Evolutionary conservation across 306 rosid genomes (phyloP), one percentile per base, ranked within the genome.

Genomic region (Hippophae tibetana): DNA sequence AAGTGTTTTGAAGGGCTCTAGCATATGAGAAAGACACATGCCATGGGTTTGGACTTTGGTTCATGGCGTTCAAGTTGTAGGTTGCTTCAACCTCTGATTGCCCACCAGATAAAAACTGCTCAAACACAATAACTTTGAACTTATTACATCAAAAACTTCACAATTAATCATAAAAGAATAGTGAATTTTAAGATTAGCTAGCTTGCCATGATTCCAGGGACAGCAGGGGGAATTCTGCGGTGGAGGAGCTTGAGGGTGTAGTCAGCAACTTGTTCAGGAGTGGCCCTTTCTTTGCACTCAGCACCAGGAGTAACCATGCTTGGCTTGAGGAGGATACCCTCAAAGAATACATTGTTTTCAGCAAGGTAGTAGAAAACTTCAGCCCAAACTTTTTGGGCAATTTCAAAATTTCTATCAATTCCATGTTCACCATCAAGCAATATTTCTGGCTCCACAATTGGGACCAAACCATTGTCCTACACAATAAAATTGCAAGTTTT

Each of bases 241-340:
- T 69, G 74, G 64, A 90, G 97, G 71, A 86, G 94, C 44, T 72
- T 76, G 74, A 90, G 90, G 62, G 97, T 90, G 82, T 86, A 84
- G 2, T 75, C 79, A 0, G 97, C 85, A 66, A 90, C 86, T 46
- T 76, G 59, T 55, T 76, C 13, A 47, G 97, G 97, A 66, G 85
- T 65, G 67, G 85, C 95, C 72, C 10, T 81, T 0, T 84, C 85
- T 74, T 84, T 86, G 79, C 64, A 42, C 78, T 86, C 90, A 3
- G 94, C 89, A 49, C 95, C 95, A 0, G 95, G 94, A 44, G 97
- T 90, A 48, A 90, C 97, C 97, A 86, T 90, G 60, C 95, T 90
- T 18, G 95, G 97, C 78, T 90, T 90, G 52, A 90, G 83, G 67
- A 90, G 97, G 60, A 90, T 86, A 52, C 97, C 95, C 80, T 90